phyloP scores from a whole-genome alignment of 371 early-diverging fungal species.

The Haplosporangium sp. region DNA sequence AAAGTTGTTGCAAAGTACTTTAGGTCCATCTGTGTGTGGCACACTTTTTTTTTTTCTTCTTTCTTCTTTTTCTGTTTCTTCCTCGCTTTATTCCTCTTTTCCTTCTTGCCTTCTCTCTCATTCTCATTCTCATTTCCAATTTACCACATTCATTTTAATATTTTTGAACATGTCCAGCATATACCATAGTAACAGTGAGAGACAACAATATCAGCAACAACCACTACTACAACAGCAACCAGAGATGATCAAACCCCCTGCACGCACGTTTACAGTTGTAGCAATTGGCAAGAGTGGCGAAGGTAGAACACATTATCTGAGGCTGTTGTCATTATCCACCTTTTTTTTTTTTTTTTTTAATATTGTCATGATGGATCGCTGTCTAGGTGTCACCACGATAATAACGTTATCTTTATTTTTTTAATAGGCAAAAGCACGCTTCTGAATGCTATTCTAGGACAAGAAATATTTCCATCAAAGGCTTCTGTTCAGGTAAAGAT shows the following conservation, averaged over 20 bases:
- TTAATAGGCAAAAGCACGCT: slow-evolving; percentile 55
- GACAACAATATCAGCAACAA: slow-evolving; percentile 32
- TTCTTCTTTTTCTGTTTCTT: not conserved
- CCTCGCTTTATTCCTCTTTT: not conserved
- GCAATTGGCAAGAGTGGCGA: slow-evolving; percentile 55
- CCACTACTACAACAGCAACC: slow-evolving; percentile 19
- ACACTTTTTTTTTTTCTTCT: no score
- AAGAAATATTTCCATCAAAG: slow-evolving; percentile 49
- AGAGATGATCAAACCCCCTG: slow-evolving; percentile 7
- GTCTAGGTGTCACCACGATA: no score
- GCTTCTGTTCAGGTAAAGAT: slow-evolving; percentile 49
- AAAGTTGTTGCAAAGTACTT: no score
- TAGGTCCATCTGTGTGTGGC: no score
- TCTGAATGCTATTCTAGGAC: slow-evolving; percentile 50
- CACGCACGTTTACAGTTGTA: slow-evolving; percentile 47
- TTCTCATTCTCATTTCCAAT: not conserved
- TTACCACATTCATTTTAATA: not conserved
- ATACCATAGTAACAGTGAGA: slow-evolving; percentile 13
- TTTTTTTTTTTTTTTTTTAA: no score
- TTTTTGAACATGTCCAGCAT: not conserved
- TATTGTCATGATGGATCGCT: no score
- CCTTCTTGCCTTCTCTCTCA: not conserved
- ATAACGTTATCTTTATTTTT: not conserved
- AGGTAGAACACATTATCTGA: slow-evolving; percentile 20
- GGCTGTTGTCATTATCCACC: no score